These are phyloP conservation scores for Vitis riparia DNA, from an alignment of 164 flowering plant genomes.

Conservation along the genomic window DNA sequence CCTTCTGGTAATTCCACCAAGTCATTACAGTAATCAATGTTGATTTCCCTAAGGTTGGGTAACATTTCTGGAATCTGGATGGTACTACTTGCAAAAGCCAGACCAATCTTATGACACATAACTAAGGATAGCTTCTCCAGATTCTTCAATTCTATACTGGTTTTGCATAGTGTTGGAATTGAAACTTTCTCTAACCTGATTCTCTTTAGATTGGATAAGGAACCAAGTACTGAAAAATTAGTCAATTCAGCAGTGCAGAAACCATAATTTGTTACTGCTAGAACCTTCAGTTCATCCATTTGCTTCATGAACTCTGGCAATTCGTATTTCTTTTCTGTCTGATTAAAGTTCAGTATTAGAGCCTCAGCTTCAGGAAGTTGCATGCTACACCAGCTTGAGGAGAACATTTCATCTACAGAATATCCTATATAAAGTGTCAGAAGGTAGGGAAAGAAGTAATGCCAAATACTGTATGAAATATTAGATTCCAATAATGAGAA, in stretches of 20 bases:
- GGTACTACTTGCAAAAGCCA: conserved; percentile 15
- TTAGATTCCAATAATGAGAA: too few species aligned
- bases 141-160: conserved; percentile 11
- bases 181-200: conserved; percentile 34
- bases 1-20: conserved; percentile 31
- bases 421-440: too few species aligned
- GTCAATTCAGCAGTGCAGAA: conserved; percentile 15
- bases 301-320: conserved; percentile 25
- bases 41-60: conserved; percentile 39
- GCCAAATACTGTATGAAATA: too few species aligned
- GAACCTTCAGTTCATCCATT: conserved; percentile 25
- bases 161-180: conserved; percentile 13
- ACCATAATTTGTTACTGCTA: conserved; percentile 26
- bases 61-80: conserved; percentile 14
- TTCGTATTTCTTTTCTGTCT: conserved; percentile 10
- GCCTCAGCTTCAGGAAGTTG: conserved; percentile 21
- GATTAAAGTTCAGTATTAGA: conserved; percentile 22
- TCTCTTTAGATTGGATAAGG: conserved; percentile 23
- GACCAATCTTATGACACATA: conserved; percentile 28
- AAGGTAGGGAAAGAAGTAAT: too few species aligned
- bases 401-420: conserved; percentile 22
- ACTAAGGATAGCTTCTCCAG: conserved; percentile 37
- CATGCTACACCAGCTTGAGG: conserved; percentile 22
- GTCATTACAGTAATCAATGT: conserved; percentile 43
- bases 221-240: conserved; percentile 20